These are phyloP conservation scores for Rhazya stricta DNA, from an alignment of 257 asterid genomes.

Conservation along the genomic window DNA sequence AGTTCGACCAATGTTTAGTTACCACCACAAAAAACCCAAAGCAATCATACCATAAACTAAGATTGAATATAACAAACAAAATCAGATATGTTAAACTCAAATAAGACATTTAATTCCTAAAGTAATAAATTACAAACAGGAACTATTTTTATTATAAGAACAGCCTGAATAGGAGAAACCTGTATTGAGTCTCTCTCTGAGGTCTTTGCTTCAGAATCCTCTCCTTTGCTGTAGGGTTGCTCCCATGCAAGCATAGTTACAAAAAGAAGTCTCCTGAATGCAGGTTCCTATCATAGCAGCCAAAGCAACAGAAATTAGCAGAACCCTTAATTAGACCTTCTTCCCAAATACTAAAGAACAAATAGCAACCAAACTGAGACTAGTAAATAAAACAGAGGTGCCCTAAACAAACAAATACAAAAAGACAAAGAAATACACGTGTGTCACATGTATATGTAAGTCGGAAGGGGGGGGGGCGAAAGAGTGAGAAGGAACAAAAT, in stretches of 20 bases:
- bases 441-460: neutral
- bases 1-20: neutral
- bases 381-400: neutral
- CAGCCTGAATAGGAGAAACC: constrained; percentile 35
- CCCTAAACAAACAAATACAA: neutral
- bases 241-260: constrained; percentile 98
- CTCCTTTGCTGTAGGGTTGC: constrained; percentile 53
- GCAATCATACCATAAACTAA: neutral
- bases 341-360: neutral
- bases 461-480: neutral
- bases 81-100: neutral
- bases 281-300: constrained; percentile 63
- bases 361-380: neutral
- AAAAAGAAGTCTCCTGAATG: constrained; percentile 75
- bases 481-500: neutral
- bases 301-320: constrained; percentile 18
- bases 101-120: neutral
- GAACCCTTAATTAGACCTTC: constrained; percentile 12
- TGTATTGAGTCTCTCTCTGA: constrained; percentile 43
- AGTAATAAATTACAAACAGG: neutral
- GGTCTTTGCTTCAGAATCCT: constrained; percentile 34
- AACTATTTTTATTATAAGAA: neutral
- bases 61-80: neutral
- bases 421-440: neutral
- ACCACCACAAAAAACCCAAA: neutral